These are phyloP conservation scores for Pistacia atlantica DNA, from an alignment of 345 rosid species.

Conservation along the genomic window DNA sequence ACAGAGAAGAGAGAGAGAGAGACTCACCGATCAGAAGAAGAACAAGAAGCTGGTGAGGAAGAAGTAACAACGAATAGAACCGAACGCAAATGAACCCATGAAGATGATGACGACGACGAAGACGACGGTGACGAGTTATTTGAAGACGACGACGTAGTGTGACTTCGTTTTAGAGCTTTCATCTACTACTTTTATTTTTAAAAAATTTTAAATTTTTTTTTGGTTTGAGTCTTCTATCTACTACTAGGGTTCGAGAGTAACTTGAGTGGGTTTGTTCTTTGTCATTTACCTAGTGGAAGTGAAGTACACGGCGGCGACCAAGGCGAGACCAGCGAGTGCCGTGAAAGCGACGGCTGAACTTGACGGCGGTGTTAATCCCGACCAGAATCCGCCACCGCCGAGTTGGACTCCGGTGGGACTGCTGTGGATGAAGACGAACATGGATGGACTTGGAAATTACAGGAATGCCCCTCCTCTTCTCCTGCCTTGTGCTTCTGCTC, in stretches of 20 bases:
- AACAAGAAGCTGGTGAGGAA: constrained; percentile 80
- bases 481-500: neutral
- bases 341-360: constrained; percentile 39
- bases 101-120: constrained; percentile 51
- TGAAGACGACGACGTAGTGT: constrained; percentile 63
- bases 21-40: constrained; percentile 84
- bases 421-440: constrained; percentile 9
- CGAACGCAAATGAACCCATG: constrained; percentile 94
- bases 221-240: neutral
- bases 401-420: constrained; percentile 31
- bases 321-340: constrained; percentile 43
- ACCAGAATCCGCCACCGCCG: constrained; percentile 53
- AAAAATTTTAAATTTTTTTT: neutral
- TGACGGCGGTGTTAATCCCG: constrained; percentile 27
- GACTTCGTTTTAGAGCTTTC: constrained; percentile 86
- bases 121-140: constrained; percentile 69
- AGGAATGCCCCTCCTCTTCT: constrained; percentile 8
- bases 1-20: constrained; percentile 18
- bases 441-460: neutral
- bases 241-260: constrained; percentile 18
- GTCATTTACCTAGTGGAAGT: constrained; percentile 41
- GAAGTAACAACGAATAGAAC: constrained; percentile 75
- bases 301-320: constrained; percentile 47
- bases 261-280: neutral
- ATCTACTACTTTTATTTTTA: constrained; percentile 39